Conservation (phyloP, 441 rosid species). For the Eruca vesicaria region DNA sequence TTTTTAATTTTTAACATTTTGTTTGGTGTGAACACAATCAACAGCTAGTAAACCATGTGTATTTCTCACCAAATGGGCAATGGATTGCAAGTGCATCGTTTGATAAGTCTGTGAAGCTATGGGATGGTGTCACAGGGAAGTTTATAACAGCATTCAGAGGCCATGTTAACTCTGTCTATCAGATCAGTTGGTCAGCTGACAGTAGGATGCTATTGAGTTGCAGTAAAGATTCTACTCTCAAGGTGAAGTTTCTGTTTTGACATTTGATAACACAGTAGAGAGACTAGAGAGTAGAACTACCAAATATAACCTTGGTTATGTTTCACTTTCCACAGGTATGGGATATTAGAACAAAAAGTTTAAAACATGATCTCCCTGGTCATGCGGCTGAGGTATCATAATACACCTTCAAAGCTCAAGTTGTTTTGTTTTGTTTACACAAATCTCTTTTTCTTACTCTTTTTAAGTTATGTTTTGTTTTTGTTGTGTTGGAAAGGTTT, state of each 20-base stretch:
- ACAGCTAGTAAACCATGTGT: constrained; percentile 96
- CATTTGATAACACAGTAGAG: neutral
- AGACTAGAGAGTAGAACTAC: neutral
- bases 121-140: constrained; percentile 90
- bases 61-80: constrained; percentile 95
- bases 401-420: neutral
- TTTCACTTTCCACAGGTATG: constrained; percentile 50
- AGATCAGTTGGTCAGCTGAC: constrained; percentile 98
- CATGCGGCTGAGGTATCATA: constrained; percentile 83
- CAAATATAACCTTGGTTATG: neutral
- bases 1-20: neutral
- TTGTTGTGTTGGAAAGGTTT: constrained; percentile 48
- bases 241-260: constrained; percentile 45
- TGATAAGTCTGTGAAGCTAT: constrained; percentile 88
- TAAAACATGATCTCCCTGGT: constrained; percentile 95
- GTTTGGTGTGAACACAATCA: neutral
- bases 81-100: constrained; percentile 99
- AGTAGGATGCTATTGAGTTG: constrained; percentile 96
- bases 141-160: constrained; percentile 89
- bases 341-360: constrained; percentile 73
- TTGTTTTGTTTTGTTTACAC: neutral
- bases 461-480: neutral
- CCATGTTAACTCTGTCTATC: constrained; percentile 95
- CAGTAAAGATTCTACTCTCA: constrained; percentile 92
- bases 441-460: neutral